Conservation (phyloP, 1,284 basidiomycete species). For the Papiliotrema nemorosa region DNA sequence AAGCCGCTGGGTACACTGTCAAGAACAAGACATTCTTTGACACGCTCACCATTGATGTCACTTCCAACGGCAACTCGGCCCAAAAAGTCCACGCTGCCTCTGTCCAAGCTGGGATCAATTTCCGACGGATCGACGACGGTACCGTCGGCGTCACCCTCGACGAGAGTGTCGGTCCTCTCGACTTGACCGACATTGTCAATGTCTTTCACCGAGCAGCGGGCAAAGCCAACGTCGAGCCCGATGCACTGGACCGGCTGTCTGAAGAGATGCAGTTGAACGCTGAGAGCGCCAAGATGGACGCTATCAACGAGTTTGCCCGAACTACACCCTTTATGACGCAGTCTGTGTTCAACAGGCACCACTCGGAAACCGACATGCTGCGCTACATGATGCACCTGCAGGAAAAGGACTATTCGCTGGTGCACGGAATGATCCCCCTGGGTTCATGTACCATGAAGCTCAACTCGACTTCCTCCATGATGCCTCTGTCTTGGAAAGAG, state of each 20-base stretch:
- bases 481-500: conserved; percentile 89
- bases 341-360: conserved; percentile 89
- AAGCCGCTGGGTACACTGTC: conserved; percentile 65
- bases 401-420: conserved; percentile 89
- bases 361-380: conserved; percentile 97
- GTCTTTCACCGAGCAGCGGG: conserved; percentile 62
- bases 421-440: conserved; percentile 95
- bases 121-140: conserved; percentile 72
- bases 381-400: conserved; percentile 93
- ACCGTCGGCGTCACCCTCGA: conserved; percentile 88
- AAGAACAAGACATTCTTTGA: conserved; percentile 77
- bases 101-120: conserved; percentile 69
- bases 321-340: conserved; percentile 76
- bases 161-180: conserved; percentile 75
- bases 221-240: conserved; percentile 42
- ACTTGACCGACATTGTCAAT: conserved; percentile 74
- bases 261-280: conserved; percentile 33
- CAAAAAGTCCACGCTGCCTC: conserved; percentile 69
- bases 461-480: conserved; percentile 96
- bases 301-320: conserved; percentile 59
- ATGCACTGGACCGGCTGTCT: conserved; percentile 46
- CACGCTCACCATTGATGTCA: conserved; percentile 82
- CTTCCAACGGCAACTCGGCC: conserved; percentile 55
- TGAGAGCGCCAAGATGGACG: conserved; percentile 42
- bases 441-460: conserved; percentile 97